These are phyloP conservation scores for Colletotrichum lindemuthianum DNA, from an alignment of 2,329 filamentous ascomycete species.

Conservation along the genomic window DNA sequence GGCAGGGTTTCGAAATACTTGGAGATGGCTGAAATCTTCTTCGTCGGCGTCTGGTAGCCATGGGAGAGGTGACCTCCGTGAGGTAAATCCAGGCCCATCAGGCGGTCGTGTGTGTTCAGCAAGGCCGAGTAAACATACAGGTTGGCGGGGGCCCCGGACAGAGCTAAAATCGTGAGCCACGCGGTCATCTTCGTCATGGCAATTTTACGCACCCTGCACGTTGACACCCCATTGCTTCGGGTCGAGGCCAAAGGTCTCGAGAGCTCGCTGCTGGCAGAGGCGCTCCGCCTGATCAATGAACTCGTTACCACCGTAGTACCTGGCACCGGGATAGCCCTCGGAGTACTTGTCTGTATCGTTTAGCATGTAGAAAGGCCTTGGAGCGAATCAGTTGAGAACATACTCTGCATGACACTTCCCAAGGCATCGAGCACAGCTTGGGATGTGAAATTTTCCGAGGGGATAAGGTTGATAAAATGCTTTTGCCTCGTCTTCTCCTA, in stretches of 20 bases:
- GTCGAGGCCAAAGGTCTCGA: slow-evolving; percentile 87
- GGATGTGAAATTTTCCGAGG: slow-evolving; percentile 95
- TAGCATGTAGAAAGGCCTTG: slow-evolving; percentile 35
- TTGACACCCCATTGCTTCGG: slow-evolving; percentile 95
- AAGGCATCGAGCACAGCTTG: slow-evolving; percentile 91
- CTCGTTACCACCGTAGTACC: slow-evolving; percentile 97
- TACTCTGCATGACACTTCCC: slow-evolving; percentile 95
- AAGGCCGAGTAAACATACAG: slow-evolving; percentile 95
- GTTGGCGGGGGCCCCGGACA: slow-evolving; percentile 81
- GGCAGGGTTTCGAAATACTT: slow-evolving; percentile 99
- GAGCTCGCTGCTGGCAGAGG: slow-evolving; percentile 88
- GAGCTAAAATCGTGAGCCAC: slow-evolving; percentile 59
- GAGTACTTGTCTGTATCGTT: slow-evolving; percentile 87
- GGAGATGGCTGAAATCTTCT: slow-evolving; percentile 97
- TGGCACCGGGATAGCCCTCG: slow-evolving; percentile 94
- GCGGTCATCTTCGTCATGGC: no score
- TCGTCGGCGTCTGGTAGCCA: slow-evolving; percentile 94
- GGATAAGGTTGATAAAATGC: slow-evolving; percentile 97
- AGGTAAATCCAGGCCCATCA: slow-evolving; percentile 97
- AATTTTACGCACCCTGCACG: slow-evolving; percentile 66
- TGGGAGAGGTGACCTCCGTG: slow-evolving; percentile 97
- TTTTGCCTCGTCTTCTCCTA: slow-evolving; percentile 97
- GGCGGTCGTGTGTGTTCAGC: slow-evolving; percentile 89
- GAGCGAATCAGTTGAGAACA: slow-evolving; percentile 39
- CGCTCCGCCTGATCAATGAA: slow-evolving; percentile 92